Evolutionary conservation across 2,329 filamentous ascomycete genomes (phyloP).

Genomic region (Endocalyx cinctus): DNA sequence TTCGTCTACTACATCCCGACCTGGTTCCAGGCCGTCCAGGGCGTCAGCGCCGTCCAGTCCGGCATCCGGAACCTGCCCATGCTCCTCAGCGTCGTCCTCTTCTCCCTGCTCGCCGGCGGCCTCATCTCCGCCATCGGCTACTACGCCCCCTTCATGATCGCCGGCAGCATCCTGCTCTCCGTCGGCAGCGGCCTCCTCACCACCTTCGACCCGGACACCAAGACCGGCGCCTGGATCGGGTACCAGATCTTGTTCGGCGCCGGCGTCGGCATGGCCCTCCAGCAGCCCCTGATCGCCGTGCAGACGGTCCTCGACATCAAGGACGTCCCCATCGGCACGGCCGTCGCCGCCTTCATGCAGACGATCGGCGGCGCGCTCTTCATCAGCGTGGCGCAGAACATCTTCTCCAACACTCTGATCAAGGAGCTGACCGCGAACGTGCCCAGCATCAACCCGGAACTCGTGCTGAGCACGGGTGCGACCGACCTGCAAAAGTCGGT

Average conservation of each 20-base stretch:
- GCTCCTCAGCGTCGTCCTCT: slow-evolving; percentile 26
- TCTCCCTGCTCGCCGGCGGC: slow-evolving; percentile 21
- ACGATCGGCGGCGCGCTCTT: slow-evolving; percentile 43
- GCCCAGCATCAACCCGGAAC: slow-evolving; percentile 28
- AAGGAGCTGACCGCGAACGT: slow-evolving; percentile 30
- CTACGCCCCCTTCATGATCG: slow-evolving; percentile 35
- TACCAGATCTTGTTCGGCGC: slow-evolving; percentile 37
- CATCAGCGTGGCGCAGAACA: slow-evolving; percentile 45
- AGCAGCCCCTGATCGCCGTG: slow-evolving; percentile 37
- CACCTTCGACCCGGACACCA: slow-evolving; percentile 28
- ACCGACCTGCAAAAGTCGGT: slow-evolving; percentile 30
- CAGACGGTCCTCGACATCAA: slow-evolving; percentile 31
- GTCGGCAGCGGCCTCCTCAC: slow-evolving; percentile 36
- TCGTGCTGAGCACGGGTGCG: slow-evolving; percentile 31
- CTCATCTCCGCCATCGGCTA: slow-evolving; percentile 29
- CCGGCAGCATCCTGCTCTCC: slow-evolving; percentile 25
- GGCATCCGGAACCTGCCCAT: slow-evolving; percentile 31
- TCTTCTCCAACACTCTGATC: slow-evolving; percentile 45
- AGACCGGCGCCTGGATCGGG: slow-evolving; percentile 34
- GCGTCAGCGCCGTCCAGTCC: slow-evolving; percentile 28
- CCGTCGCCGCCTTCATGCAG: slow-evolving; percentile 36
- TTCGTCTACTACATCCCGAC: slow-evolving; percentile 30
- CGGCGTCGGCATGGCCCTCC: slow-evolving; percentile 35
- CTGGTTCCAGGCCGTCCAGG: slow-evolving; percentile 28
- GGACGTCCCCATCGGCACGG: slow-evolving; percentile 24